Evolutionary conservation across 2,329 filamentous ascomycete species (phyloP).

Genomic region (Ascochyta rabiei): DNA sequence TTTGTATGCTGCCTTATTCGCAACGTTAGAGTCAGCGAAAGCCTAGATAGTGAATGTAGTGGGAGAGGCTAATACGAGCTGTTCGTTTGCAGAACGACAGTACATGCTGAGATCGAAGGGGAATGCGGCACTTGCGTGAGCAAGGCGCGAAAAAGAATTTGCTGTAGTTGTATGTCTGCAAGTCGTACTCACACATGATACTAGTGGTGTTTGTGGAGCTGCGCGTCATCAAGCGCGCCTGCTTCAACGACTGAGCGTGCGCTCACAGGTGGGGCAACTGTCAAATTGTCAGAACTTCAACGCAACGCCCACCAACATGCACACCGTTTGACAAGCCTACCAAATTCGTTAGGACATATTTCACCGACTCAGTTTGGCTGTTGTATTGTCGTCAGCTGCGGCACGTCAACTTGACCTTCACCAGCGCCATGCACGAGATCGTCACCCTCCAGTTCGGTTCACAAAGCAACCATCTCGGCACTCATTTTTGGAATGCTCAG

Average conservation of each 20-base stretch:
- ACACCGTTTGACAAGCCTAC: neutral
- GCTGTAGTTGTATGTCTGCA: neutral
- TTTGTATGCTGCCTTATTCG: too few species aligned
- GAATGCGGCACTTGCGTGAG: neutral
- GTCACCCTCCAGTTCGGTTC: conserved; percentile 93
- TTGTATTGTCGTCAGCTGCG: neutral
- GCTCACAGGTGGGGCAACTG: conserved; percentile 12
- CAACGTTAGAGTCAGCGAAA: neutral
- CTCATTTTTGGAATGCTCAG: conserved; percentile 98
- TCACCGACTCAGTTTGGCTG: neutral
- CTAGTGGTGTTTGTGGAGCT: neutral
- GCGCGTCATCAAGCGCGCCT: conserved; percentile 11
- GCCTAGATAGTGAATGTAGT: neutral
- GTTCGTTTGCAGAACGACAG: neutral
- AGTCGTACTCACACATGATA: neutral
- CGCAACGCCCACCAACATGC: neutral
- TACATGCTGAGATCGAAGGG: neutral
- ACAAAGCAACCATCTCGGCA: conserved; percentile 88
- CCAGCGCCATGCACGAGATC: conserved; percentile 81
- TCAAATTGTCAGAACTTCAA: conserved; percentile 13
- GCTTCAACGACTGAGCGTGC: conserved; percentile 1
- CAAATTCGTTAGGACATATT: neutral
- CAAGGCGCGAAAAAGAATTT: neutral
- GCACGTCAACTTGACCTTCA: neutral
- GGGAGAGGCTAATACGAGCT: neutral